Percentiles rank a stretch among this genome's conserved stretches.
These are phyloP conservation scores for Asterella californica DNA, from an alignment of 225 moss, liverwort and hornwort genomes.

Conservation along the genomic window DNA sequence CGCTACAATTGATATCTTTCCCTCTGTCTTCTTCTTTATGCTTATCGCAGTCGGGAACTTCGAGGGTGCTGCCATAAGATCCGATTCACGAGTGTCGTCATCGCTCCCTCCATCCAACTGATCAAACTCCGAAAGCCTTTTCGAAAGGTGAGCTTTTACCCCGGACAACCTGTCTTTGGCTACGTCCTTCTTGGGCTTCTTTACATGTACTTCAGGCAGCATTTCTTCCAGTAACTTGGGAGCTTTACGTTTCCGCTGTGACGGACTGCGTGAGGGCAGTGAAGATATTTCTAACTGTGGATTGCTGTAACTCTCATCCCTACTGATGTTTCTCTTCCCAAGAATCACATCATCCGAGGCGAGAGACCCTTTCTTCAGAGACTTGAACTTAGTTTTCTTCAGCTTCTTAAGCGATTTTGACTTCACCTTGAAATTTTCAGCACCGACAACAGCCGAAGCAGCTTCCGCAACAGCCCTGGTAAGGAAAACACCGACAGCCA, in stretches of 20 bases:
- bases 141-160: constrained; percentile 8
- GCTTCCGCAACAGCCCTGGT: constrained; percentile 78
- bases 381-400: constrained; percentile 91
- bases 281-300: constrained; percentile 50
- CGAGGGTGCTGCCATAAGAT: constrained; percentile 34
- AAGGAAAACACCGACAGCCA: neutral
- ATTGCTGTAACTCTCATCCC: constrained; percentile 53
- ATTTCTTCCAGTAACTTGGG: constrained; percentile 71
- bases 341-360: constrained; percentile 53
- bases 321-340: constrained; percentile 31
- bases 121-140: constrained; percentile 34
- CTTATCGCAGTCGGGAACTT: constrained; percentile 31
- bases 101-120: constrained; percentile 35
- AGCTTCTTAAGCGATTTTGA: constrained; percentile 69
- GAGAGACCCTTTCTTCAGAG: constrained; percentile 68
- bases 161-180: constrained; percentile 16
- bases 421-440: constrained; percentile 66
- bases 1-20: constrained; percentile 61
- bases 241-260: constrained; percentile 79
- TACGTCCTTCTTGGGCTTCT: constrained; percentile 69
- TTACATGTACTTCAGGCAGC: constrained; percentile 53
- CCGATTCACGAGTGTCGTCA: constrained; percentile 45
- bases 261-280: constrained; percentile 63
- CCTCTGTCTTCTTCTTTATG: constrained; percentile 53
- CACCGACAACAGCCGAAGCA: constrained; percentile 69